These are phyloP conservation scores for Amanita jacksonii DNA, from an alignment of 768 basidiomycete species.

Conservation along the genomic window DNA sequence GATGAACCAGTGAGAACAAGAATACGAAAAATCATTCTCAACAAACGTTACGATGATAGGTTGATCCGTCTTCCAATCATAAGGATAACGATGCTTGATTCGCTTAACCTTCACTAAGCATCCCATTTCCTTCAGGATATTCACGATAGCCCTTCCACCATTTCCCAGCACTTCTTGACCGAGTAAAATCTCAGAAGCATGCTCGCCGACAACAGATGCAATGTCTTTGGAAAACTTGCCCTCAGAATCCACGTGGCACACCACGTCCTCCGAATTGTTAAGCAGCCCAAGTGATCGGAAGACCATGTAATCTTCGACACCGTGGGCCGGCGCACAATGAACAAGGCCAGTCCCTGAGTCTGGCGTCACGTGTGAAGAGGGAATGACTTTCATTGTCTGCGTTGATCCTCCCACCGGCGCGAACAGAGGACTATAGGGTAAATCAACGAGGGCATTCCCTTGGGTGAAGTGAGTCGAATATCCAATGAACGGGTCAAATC, in stretches of 20 bases:
- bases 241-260: constrained; percentile 76
- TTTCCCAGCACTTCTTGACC: constrained; percentile 67
- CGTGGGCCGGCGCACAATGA: constrained; percentile 93
- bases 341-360: constrained; percentile 93
- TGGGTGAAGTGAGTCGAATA: neutral
- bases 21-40: neutral
- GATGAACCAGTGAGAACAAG: neutral
- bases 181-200: constrained; percentile 34
- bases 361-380: constrained; percentile 70
- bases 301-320: constrained; percentile 80
- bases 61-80: constrained; percentile 93
- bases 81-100: constrained; percentile 85
- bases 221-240: constrained; percentile 64
- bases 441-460: constrained; percentile 50
- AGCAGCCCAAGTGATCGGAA: constrained; percentile 53
- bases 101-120: constrained; percentile 58
- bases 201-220: constrained; percentile 45
- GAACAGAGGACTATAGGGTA: constrained; percentile 58
- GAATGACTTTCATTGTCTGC: constrained; percentile 41
- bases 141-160: constrained; percentile 60
- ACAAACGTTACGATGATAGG: constrained; percentile 85
- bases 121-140: constrained; percentile 44
- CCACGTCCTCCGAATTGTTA: constrained; percentile 32
- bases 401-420: constrained; percentile 20
- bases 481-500: neutral